Conservation (phyloP, 2,329 filamentous ascomycete species). For the Cladosporium sp. region DNA sequence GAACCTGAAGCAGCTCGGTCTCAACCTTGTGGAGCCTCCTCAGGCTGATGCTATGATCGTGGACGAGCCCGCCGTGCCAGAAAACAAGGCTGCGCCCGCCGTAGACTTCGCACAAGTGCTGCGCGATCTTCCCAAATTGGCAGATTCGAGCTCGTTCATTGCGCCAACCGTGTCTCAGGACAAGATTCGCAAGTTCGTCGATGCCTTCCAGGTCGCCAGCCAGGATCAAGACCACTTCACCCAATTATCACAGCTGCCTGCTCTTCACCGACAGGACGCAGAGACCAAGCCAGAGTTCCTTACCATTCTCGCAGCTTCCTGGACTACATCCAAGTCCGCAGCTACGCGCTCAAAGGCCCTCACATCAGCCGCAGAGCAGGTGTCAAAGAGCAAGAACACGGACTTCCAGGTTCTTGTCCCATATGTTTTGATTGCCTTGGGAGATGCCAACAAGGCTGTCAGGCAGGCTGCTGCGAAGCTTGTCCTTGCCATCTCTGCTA, state of each 20-base stretch:
- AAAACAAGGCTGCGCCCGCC: background rate
- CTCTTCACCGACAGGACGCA: constrained; percentile 23
- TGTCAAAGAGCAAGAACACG: background rate
- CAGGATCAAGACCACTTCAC: constrained; percentile 28
- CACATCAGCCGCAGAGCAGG: background rate
- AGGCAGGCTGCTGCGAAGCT: constrained; percentile 44
- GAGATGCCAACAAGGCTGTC: constrained; percentile 57
- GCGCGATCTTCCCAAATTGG: constrained; percentile 11
- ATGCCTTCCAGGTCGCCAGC: constrained; percentile 18
- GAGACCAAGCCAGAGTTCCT: constrained; percentile 25
- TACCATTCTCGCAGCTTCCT: constrained; percentile 27
- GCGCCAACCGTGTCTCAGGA: background rate
- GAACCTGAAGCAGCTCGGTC: constrained; percentile 13
- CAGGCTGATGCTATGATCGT: constrained; percentile 10
- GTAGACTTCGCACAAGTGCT: constrained; percentile 10
- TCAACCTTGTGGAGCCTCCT: constrained; percentile 16
- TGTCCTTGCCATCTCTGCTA: background rate
- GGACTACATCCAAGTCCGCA: constrained; percentile 24
- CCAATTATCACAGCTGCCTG: constrained; percentile 20
- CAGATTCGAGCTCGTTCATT: background rate
- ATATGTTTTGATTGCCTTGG: constrained; percentile 67
- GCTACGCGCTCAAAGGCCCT: constrained; percentile 1
- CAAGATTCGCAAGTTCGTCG: background rate
- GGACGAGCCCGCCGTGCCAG: constrained; percentile 8
- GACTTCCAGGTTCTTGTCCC: constrained; percentile 81